Evolutionary conservation across 1,139 yeast species (phyloP).

Genomic region (Debaryomyces fabryi): DNA sequence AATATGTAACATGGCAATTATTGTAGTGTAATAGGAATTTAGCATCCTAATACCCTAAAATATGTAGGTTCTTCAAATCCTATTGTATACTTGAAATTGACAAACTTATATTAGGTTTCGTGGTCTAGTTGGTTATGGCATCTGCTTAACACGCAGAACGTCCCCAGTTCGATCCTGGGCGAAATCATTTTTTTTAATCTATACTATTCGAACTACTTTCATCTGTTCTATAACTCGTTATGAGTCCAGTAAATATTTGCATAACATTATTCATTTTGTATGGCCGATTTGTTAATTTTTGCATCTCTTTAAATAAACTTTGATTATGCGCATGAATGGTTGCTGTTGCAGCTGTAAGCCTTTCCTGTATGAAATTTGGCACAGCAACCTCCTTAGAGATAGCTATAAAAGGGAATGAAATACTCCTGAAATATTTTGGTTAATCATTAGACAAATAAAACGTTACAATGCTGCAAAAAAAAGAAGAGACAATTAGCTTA

Average conservation of each 20-base stretch:
- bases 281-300: too few relatives aligned
- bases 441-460: background rate
- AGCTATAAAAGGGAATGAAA: background rate
- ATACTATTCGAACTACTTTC: background rate
- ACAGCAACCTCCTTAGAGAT: too few relatives aligned
- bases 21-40: background rate
- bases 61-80: background rate
- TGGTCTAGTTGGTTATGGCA: slow-evolving; percentile 99
- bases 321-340: too few relatives aligned
- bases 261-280: too few relatives aligned
- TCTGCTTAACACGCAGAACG: slow-evolving; percentile 99
- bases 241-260: too few relatives aligned
- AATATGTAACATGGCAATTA: background rate
- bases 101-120: slow-evolving; percentile 37
- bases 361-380: too few relatives aligned
- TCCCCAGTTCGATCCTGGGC: slow-evolving; percentile 99
- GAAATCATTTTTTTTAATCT: slow-evolving; percentile 59
- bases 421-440: background rate
- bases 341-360: too few relatives aligned
- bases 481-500: slow-evolving; percentile 40
- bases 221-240: too few relatives aligned
- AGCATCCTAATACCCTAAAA: background rate
- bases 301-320: too few relatives aligned
- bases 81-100: background rate
- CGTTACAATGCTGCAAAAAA: slow-evolving; percentile 1